Evolutionary conservation across 805 yeast genomes (phyloP), one percentile per base, ranked within the genome.

Genomic region (Metschnikowia gelsemii): DNA sequence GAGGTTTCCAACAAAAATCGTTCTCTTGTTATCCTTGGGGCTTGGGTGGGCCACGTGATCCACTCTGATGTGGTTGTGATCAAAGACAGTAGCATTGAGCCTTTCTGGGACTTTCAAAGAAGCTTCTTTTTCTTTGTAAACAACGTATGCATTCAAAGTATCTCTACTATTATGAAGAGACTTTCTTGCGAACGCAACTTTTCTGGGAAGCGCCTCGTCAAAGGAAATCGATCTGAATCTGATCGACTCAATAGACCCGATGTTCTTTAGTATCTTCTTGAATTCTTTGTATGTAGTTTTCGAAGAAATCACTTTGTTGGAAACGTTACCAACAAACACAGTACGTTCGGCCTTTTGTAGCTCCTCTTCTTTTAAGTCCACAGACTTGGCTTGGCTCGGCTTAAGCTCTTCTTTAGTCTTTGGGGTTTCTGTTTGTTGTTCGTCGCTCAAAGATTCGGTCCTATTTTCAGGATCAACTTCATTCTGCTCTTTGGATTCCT

Each of bases 1-100:
- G 47, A 93, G 70, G 62, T 93, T 91, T 21, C 99, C 99, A 16
- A 93, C 88, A 59, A 93, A 93, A 18, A 93, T 78, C 17, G 91
- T 82, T 43, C 89, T 76, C 58, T 82, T 84, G 62, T 84, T 82
- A 54, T 88, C 96, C 56, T 86, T 89, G 48, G 82, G 79, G 12
- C 88, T 72, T 16, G 99, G 98, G 61, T 89, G 96, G 0, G 95
- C 78, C n/a, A 90, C 85, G 44, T 89, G 89, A 61, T 93, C 99
- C 9, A 91, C 91, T 58, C 97, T 77, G 33, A 93, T 56, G 62
- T 93, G 99, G 60, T 81, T 81, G 35, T 76, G 77, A 42, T 75
- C 72, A 59, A 87, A 85, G 9, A 84, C 69, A 4, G 70, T 57
- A 31, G 87, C 95, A 58, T 93, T 93, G 38, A 82, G 61, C 33